Evolutionary conservation across 805 yeast genomes (phyloP).

Genomic region (Yarrowia bubula): DNA sequence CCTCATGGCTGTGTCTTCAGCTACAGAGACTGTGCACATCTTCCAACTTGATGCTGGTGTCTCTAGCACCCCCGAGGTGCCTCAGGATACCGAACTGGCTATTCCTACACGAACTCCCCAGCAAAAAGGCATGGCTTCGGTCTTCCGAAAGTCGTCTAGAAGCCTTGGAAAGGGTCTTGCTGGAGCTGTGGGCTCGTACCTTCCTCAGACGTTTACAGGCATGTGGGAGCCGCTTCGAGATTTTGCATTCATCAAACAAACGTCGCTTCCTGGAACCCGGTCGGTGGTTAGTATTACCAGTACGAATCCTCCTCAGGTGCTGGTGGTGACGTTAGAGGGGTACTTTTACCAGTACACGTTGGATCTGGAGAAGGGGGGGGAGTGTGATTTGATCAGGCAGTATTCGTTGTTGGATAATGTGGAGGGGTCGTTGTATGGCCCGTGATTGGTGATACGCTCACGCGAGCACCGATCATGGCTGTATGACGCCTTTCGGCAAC

Average conservation of each 20-base stretch:
- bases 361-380: constrained; percentile 90
- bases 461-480: no score
- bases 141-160: constrained; percentile 41
- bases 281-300: constrained; percentile 42
- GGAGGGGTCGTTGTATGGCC: constrained; percentile 16
- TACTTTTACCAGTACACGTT: constrained; percentile 75
- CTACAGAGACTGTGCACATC: constrained; percentile 90
- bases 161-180: constrained; percentile 49
- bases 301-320: constrained; percentile 41
- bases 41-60: constrained; percentile 52
- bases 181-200: constrained; percentile 80
- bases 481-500: no score
- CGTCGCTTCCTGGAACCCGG: constrained; percentile 46
- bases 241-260: constrained; percentile 73
- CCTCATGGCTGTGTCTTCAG: constrained; percentile 76
- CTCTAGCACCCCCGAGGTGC: constrained; percentile 8
- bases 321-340: constrained; percentile 80
- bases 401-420: constrained; percentile 48
- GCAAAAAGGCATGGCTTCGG: constrained; percentile 30
- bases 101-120: constrained; percentile 23
- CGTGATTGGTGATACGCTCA: neutral
- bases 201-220: constrained; percentile 77
- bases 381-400: constrained; percentile 76
- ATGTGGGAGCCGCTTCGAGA: constrained; percentile 83
- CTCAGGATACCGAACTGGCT: constrained; percentile 3